Conservation (phyloP, 2,329 filamentous ascomycete species). For the Colletotrichum coccodes region DNA sequence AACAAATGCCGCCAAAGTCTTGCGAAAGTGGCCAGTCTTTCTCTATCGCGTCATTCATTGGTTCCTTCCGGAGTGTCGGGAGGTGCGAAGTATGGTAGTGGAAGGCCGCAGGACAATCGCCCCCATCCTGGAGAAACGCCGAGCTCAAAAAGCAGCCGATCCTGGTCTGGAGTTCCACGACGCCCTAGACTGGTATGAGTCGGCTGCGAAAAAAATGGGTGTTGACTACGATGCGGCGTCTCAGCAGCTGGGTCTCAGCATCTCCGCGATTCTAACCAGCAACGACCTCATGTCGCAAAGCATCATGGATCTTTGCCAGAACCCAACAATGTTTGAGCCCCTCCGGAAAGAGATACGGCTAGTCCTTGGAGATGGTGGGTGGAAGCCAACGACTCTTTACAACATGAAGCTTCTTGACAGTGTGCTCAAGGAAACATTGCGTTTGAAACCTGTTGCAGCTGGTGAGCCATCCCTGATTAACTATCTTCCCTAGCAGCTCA, state of each 20-base stretch:
- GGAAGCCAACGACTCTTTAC: constrained; percentile 13
- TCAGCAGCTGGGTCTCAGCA: constrained; percentile 35
- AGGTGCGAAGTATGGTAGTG: constrained; percentile 20
- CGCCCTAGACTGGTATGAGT: constrained; percentile 36
- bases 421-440: constrained; percentile 28
- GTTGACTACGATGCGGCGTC: constrained; percentile 1
- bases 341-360: constrained; percentile 36
- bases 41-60: constrained; percentile 33
- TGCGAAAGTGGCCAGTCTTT: constrained; percentile 32
- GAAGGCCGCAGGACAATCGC: constrained; percentile 22
- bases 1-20: constrained; percentile 11
- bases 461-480: background rate
- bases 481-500: no score
- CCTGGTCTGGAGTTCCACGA: constrained; percentile 30
- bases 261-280: constrained; percentile 38
- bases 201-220: constrained; percentile 6
- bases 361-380: constrained; percentile 1
- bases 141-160: constrained; percentile 19
- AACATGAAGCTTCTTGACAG: constrained; percentile 27
- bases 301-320: constrained; percentile 34
- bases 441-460: constrained; percentile 20
- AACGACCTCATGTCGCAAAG: constrained; percentile 36
- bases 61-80: constrained; percentile 33
- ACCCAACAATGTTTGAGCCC: constrained; percentile 35
- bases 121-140: constrained; percentile 33